Conservation (phyloP, 306 rosid species). For the Dalbergia oliveri region DNA sequence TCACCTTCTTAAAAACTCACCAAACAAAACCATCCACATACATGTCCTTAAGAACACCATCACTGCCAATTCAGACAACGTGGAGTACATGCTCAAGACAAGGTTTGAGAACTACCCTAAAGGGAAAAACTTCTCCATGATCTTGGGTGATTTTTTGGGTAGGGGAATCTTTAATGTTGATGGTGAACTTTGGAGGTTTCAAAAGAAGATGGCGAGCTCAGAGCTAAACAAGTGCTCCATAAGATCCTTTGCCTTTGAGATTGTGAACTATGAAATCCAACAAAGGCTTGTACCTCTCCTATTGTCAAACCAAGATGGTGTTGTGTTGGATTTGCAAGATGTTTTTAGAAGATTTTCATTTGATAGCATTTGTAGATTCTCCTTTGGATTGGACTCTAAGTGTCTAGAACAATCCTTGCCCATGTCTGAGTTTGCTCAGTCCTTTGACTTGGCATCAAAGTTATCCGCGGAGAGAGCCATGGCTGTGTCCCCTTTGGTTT, state of each 20-base stretch:
- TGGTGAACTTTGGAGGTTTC: conserved; percentile 80
- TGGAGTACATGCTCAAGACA: conserved; percentile 84
- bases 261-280: conserved; percentile 59
- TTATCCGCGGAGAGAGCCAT: conserved; percentile 81
- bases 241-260: conserved; percentile 64
- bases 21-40: conserved; percentile 73
- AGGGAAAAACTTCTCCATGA: conserved; percentile 72
- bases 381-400: conserved; percentile 74
- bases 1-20: conserved; percentile 66
- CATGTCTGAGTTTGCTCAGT: conserved; percentile 60
- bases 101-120: conserved; percentile 80
- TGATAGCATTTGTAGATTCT: conserved; percentile 70
- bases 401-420: conserved; percentile 61
- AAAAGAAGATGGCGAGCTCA: conserved; percentile 70
- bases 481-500: conserved; percentile 61
- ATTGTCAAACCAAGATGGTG: conserved; percentile 17
- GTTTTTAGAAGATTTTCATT: conserved; percentile 71
- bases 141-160: conserved; percentile 81
- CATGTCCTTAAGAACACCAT: conserved; percentile 75
- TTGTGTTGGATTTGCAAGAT: conserved; percentile 68
- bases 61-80: conserved; percentile 77
- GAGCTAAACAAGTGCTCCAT: conserved; percentile 62
- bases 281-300: conserved; percentile 65
- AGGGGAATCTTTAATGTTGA: conserved; percentile 92
- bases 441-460: conserved; percentile 70